These are phyloP conservation scores for Ascoidea rubescens DNA, from an alignment of 805 yeast genomes.

Conservation along the genomic window DNA sequence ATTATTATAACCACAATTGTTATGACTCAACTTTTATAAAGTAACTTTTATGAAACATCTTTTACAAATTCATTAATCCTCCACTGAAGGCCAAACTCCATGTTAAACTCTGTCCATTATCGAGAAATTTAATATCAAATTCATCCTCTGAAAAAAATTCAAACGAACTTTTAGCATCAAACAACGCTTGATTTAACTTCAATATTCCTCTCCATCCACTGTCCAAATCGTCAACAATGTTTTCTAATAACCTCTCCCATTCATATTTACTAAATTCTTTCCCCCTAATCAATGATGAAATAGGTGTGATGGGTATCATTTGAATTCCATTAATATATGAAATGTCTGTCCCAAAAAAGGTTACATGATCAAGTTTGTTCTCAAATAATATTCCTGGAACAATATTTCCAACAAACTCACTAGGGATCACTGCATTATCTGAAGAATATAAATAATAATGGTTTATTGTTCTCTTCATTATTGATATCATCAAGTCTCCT, in stretches of 20 bases:
- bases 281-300: constrained; percentile 39
- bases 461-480: constrained; percentile 40
- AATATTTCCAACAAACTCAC: constrained; percentile 36
- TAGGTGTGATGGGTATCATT: constrained; percentile 61
- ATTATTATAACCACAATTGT: no score
- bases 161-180: constrained; percentile 27
- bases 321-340: constrained; percentile 70
- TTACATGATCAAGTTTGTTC: constrained; percentile 59
- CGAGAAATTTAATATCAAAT: constrained; percentile 28
- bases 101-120: constrained; percentile 48
- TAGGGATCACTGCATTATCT: constrained; percentile 37
- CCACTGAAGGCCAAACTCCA: constrained; percentile 37
- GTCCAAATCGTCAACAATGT: constrained; percentile 26
- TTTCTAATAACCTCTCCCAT: constrained; percentile 38
- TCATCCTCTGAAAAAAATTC: constrained; percentile 23
- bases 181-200: constrained; percentile 28
- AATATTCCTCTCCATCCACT: constrained; percentile 53
- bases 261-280: constrained; percentile 39
- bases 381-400: constrained; percentile 62
- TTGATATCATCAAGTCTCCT: constrained; percentile 43
- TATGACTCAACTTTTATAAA: no score
- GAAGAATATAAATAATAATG: constrained; percentile 36
- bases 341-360: constrained; percentile 47
- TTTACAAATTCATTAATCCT: no score
- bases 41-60: no score